A percentile compares a stretch with the other conserved stretches of the same genome.
Conservation (phyloP, 306 rosid genomes). For the Argentina anserina region DNA sequence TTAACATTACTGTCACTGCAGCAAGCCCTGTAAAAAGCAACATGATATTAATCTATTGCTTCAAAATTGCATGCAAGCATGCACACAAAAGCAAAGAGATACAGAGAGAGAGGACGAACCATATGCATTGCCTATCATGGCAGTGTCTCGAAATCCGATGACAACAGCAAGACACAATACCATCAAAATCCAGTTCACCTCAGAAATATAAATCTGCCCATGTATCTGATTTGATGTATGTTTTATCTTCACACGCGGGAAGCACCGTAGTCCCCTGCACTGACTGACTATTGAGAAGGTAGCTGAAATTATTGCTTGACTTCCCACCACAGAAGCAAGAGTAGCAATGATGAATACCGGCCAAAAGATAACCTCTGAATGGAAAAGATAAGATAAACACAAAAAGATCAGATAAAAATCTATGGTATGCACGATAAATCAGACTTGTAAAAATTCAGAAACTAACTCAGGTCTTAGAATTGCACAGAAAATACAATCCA, state of each 20-base stretch:
- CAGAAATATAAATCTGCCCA: conserved; percentile 32
- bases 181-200: conserved; percentile 31
- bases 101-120: conserved; percentile 15
- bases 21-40: conserved; percentile 31
- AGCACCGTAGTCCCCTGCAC: conserved; percentile 29
- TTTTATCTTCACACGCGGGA: conserved; percentile 28
- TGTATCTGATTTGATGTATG: conserved; percentile 30
- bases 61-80: background rate
- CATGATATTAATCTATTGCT: background rate
- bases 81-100: background rate
- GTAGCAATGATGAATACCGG: conserved; percentile 27
- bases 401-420: background rate
- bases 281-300: conserved; percentile 34
- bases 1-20: conserved; percentile 29
- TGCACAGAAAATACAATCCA: background rate
- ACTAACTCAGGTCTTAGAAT: background rate
- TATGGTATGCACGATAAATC: background rate
- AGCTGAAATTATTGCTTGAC: conserved; percentile 35
- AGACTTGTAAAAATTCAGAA: background rate
- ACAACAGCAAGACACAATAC: conserved; percentile 26
- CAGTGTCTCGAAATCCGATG: conserved; percentile 32
- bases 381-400: background rate
- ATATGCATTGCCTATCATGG: conserved; percentile 26
- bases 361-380: conserved; percentile 25
- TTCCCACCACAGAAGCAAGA: conserved; percentile 36